Evolutionary conservation across 108 stramenopile genomes (phyloP), one percentile per base, ranked within the genome.

Genomic region (Cylindrotheca fusiformis): DNA sequence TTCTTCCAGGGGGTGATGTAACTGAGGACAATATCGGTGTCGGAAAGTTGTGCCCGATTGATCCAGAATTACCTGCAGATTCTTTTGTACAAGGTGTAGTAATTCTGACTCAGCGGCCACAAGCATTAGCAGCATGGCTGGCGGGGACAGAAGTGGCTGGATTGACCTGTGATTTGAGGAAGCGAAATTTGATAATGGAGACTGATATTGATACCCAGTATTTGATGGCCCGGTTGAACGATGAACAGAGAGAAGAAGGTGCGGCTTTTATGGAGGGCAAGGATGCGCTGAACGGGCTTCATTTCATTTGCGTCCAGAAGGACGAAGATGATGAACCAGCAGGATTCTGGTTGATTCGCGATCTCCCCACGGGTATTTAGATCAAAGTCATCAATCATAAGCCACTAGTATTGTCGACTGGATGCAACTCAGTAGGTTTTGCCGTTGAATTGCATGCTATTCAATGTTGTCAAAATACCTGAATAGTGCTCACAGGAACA

Each of bases 151-250:
- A 98, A 78, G 72, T 97, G 25, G 79, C 82, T 20, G 88, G 77
- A 33, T 60, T 97, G 26, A 85, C 82, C 33, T 84, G 84, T 27
- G 95, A 98, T 80, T 74, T 96, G 31, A 69, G 90, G 23, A 93
- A 88, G 71, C 76, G 95, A 22, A 78, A 82, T 29, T 60, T 97
- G 5, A 84, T 94, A 29, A 90, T 98, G 80, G 95, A 98, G 69
- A 91, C 93, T 10, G 95, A 95, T 62, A 94, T 98, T 68, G 87
- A 92, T 66, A 97, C 92, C 41, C 92, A 95, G 62, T 98, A 90
- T 60, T 76, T 94, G 6, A 82, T 96, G 88, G 95, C 91, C 0
- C 80, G 74, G 51, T 72, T 96, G 63, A 79, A 90, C 62, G 95
- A 96, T 60, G 64, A 66, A 24, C 93, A 94, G 60, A 75, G 90